phyloP scores from a whole-genome alignment of 2,329 filamentous ascomycete species.

The Neopestalotiopsis rosae region DNA sequence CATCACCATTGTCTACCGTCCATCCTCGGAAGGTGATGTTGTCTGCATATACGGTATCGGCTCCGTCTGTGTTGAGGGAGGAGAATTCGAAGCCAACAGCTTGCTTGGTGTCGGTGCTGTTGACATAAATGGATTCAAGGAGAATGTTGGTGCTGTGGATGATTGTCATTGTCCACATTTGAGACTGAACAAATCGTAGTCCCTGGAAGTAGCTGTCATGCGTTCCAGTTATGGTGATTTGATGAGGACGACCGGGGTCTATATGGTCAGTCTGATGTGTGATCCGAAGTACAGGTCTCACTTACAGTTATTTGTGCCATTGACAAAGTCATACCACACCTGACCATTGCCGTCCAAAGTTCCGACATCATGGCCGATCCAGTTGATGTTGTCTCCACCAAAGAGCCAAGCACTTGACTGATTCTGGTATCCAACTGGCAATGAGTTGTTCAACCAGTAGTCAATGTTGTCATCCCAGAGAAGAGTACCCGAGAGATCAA shows the following conservation, averaged over 20 bases:
- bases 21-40: slow-evolving; percentile 33
- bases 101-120: slow-evolving; percentile 42
- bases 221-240: slow-evolving; percentile 50
- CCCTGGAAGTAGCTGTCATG: slow-evolving; percentile 50
- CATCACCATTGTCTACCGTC: slow-evolving; percentile 33
- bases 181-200: slow-evolving; percentile 51
- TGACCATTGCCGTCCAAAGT: slow-evolving; percentile 62
- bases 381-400: slow-evolving; percentile 56
- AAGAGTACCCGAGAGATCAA: slow-evolving; percentile 41
- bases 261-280: slow-evolving; percentile 19
- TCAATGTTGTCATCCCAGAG: slow-evolving; percentile 6
- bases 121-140: slow-evolving; percentile 52
- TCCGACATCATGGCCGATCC: slow-evolving; percentile 55
- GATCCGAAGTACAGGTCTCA: not conserved
- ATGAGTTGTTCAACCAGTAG: slow-evolving; percentile 59
- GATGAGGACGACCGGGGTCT: slow-evolving; percentile 51
- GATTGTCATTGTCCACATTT: slow-evolving; percentile 59
- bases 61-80: slow-evolving; percentile 38
- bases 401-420: slow-evolving; percentile 60
- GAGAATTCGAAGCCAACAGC: slow-evolving; percentile 25
- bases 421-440: slow-evolving; percentile 60
- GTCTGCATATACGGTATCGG: slow-evolving; percentile 31
- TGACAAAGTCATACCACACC: slow-evolving; percentile 12
- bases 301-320: slow-evolving; percentile 7
- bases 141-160: slow-evolving; percentile 47